Percentiles rank a stretch among this genome's conserved stretches.
These are phyloP conservation scores for Mucor indicus DNA, from an alignment of 371 early-diverging fungal genomes.

Conservation along the genomic window DNA sequence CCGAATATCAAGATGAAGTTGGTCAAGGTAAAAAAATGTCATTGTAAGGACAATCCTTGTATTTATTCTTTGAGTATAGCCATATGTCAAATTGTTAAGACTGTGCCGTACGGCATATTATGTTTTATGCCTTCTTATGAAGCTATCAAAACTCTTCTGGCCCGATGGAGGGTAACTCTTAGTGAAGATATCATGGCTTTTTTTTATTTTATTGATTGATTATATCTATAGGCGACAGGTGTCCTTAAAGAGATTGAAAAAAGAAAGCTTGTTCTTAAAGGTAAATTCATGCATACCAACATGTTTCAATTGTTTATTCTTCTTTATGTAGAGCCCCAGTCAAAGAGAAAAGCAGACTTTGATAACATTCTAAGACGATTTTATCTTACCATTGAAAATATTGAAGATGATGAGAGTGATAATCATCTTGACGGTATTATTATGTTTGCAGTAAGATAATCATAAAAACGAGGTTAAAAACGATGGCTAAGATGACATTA, in stretches of 20 bases:
- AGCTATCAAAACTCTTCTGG: constrained; percentile 46
- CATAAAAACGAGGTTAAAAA: not conserved
- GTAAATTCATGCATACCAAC: too few species aligned
- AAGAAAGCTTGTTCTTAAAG: constrained; percentile 28
- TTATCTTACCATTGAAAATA: constrained; percentile 32
- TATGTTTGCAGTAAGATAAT: constrained; percentile 55
- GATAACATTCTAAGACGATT: constrained; percentile 48
- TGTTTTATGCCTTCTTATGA: constrained; percentile 66
- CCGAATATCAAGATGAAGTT: constrained; percentile 69
- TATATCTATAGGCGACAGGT: constrained; percentile 31
- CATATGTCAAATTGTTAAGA: constrained; percentile 38
- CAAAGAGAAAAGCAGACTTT: constrained; percentile 50
- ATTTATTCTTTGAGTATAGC: constrained; percentile 20
- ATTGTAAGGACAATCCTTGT: not conserved
- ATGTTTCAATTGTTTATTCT: not conserved
- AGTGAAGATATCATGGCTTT: not conserved
- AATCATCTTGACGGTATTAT: constrained; percentile 52
- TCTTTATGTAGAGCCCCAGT: constrained; percentile 39
- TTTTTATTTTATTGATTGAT: not conserved
- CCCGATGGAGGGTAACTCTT: constrained; percentile 44
- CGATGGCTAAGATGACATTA: not conserved
- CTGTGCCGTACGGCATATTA: constrained; percentile 61
- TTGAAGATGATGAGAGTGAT: constrained; percentile 5
- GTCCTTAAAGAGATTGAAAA: constrained; percentile 23
- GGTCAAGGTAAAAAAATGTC: constrained; percentile 35